Base-by-base conservation (phyloP, 805 yeast genomes). In the Candida boleticola region DNA sequence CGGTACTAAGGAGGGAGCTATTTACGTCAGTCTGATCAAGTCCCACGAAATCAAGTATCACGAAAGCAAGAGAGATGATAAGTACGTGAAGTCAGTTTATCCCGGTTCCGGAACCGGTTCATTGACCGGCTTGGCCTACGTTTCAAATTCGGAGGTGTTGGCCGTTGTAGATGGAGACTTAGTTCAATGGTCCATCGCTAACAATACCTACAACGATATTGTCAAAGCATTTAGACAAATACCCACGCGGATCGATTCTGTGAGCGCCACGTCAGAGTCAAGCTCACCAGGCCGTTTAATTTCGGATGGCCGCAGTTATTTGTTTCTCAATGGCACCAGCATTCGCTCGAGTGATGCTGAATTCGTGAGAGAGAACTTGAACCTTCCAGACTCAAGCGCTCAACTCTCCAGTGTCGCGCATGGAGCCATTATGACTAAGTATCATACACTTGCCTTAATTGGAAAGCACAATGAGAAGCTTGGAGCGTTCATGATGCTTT, bases 61-160 rank as follows among this genome's bases (percentile, higher is more conserved):
- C 14, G 57, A 51, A 5, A 60, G 54, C 36, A 68, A 66, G 42
- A 57, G 65, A 20, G 73, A 68, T 37, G 73, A 68, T 39, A 66
- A 62, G 42, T 54, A 52, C 36, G 46, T 62, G 6, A 66, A 66
- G 39, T 54, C 45, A 18, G 56, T 61, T 0, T 65, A 53, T 44
- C 58, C 55, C 20, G 35, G 45, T 3, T 35, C 32, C 22, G 42
- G 43, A 17, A 25, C 38, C 6, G 3, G 38, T 35, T 10, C 19
- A 6, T 35, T 35, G 14, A 14, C 13, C 14, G 29, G 37, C n/a
- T 22, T 22, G 29, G 16, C 14, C 16, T 25, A 10, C 10, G 26
- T 36, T 9, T 10, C 26, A n/a, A 23, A 30, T 10, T 9, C 7
- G 7, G 20, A 14, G 4, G 35, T 38, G 13, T n/a, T 38, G 3